Conservation (phyloP, 2,329 filamentous ascomycete species). For the Colletotrichum euphorbiae region DNA sequence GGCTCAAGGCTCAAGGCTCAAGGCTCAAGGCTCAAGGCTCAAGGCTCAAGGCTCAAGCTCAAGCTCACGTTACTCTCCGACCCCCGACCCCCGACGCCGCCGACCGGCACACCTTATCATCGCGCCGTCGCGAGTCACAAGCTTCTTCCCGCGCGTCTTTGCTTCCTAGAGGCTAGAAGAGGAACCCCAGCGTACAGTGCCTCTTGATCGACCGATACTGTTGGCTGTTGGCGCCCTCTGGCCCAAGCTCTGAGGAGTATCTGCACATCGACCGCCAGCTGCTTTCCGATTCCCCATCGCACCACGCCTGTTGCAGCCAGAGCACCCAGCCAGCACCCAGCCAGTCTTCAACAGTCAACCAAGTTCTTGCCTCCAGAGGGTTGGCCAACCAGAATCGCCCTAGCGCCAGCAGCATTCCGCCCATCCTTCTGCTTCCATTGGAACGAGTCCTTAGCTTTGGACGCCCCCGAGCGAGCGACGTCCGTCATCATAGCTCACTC, state of each 20-base stretch:
- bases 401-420: background rate
- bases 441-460: constrained; percentile 1
- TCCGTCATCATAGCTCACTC: constrained; percentile 1
- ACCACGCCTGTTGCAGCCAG: constrained; percentile 2
- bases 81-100: constrained; percentile 7
- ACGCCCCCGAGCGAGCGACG: constrained; percentile 1
- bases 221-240: constrained; percentile 13
- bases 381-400: background rate
- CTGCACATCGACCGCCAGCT: constrained; percentile 12
- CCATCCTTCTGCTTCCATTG: background rate
- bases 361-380: background rate
- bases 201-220: background rate
- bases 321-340: background rate
- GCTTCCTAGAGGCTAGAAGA: background rate
- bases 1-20: background rate
- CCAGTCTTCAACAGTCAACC: background rate
- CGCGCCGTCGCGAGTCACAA: constrained; percentile 23
- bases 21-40: background rate
- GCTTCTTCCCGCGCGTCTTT: background rate
- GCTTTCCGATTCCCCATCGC: background rate
- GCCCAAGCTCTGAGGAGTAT: background rate
- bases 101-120: constrained; percentile 9
- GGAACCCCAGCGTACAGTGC: constrained; percentile 10
- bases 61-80: constrained; percentile 3
- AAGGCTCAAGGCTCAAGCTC: background rate